Evolutionary conservation across 108 stramenopile species (phyloP), one percentile per base, ranked within the genome.

Genomic region (Fistulifera pelliculosa): DNA sequence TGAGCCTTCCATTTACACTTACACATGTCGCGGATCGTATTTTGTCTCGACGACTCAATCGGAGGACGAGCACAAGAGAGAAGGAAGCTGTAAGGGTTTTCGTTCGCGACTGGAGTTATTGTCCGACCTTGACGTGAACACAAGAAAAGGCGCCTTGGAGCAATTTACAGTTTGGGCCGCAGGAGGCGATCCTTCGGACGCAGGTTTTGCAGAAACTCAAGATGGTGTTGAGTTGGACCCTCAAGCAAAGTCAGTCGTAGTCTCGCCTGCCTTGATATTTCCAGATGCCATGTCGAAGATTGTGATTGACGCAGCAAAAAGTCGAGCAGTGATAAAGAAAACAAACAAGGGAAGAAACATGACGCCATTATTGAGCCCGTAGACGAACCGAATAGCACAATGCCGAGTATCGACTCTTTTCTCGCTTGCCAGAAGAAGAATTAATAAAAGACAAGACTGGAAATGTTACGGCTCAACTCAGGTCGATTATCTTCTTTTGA

Each of bases 391-490:
- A 43, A 42, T 50, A 52, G 19, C 0, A 54, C 42, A 18, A 41
- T 11, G 21, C 27, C 40, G 18, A 31, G 19, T 17, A 45, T 22
- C 7, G 16, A 35, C 0, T 53, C 22, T 26, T 12, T 28, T 22
- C 51, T 8, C 35, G 15, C 41, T 7, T 56, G 7, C 39, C 39
- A 15, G 54, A 56, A 41, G 59, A 60, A 27, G 49, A 19, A 5
- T 45, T 27, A 26, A 47, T 55, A 14, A 47, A 55, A 22, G 61
- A 43, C 60, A 75, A 38, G 45, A 62, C 21, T 66, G 69, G 65
- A 12, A 12, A 22, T 75, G 69, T 41, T 75, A 70, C 49, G 74
- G 74, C n/a, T 69, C 68, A 0, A 75, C 74, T n/a, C 61, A 66
- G 41, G 61, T 75, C 8, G 68, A 75, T 56, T 57, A 66, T 14